A percentile compares a stretch with the other conserved stretches of the same genome.
These are phyloP conservation scores for Puccinia brachypodii DNA, from an alignment of 1,284 basidiomycete species.

Conservation along the genomic window DNA sequence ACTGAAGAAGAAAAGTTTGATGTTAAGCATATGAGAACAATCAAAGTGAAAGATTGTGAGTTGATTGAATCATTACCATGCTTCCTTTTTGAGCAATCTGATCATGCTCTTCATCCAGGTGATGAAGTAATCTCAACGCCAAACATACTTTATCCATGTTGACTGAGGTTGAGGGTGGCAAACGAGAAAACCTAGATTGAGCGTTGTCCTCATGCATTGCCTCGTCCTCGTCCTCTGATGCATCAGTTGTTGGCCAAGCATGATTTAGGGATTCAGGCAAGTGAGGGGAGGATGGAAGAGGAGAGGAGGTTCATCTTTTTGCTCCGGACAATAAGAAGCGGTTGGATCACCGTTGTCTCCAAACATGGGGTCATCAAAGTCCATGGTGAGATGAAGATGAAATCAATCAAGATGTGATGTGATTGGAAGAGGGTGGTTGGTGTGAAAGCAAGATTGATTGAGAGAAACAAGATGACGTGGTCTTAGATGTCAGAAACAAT, in stretches of 20 bases:
- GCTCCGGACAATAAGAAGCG: neutral
- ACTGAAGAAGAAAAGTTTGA: neutral
- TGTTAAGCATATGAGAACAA: neutral
- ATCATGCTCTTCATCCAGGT: neutral
- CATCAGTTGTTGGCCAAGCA: neutral
- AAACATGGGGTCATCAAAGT: neutral
- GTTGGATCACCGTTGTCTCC: neutral
- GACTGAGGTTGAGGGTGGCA: neutral
- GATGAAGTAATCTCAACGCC: neutral
- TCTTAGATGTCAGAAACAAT: neutral
- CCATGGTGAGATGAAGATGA: neutral
- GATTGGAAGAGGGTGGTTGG: too few relatives aligned
- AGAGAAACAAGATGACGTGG: neutral
- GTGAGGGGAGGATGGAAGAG: neutral
- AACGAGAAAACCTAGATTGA: neutral
- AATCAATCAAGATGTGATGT: too few relatives aligned
- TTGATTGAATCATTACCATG: neutral
- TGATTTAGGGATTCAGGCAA: neutral
- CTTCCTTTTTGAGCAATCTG: neutral
- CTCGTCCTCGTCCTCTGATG: neutral
- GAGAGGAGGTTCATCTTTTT: neutral
- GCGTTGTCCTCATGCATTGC: neutral
- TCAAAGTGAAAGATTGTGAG: neutral
- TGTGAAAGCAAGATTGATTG: neutral
- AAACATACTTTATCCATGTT: neutral